Evolutionary conservation across 208 protist genomes (phyloP).

Genomic region (Trypanosoma lewisi): DNA sequence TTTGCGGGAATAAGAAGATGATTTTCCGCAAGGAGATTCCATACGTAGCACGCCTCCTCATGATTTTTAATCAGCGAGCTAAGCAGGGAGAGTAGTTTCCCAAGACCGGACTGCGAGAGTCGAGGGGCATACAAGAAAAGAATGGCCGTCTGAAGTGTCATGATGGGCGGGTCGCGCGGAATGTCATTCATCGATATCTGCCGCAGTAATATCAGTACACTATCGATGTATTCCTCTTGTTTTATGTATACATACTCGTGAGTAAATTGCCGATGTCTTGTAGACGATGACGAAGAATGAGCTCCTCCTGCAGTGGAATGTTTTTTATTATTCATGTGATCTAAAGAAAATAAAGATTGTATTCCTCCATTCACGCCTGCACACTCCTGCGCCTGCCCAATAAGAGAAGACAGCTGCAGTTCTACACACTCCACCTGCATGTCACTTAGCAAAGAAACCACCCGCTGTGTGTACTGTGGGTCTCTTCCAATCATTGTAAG

Average conservation of each 20-base stretch:
- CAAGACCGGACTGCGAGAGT: slow-evolving; percentile 60
- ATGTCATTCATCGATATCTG: slow-evolving; percentile 62
- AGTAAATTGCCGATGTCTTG: slow-evolving; percentile 60
- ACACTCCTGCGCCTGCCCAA: slow-evolving; percentile 73
- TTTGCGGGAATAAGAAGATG: slow-evolving; percentile 34
- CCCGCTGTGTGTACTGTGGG: slow-evolving; percentile 70
- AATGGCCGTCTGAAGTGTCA: slow-evolving; percentile 53
- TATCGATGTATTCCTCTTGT: slow-evolving; percentile 61
- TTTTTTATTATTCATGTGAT: not conserved
- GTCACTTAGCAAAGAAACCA: slow-evolving; percentile 59
- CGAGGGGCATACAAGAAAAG: slow-evolving; percentile 61
- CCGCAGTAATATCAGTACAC: slow-evolving; percentile 76
- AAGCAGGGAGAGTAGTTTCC: slow-evolving; percentile 73
- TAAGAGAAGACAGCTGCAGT: slow-evolving; percentile 72
- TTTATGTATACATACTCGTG: slow-evolving; percentile 46
- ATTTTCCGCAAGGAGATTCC: slow-evolving; percentile 56
- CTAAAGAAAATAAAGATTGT: slow-evolving; percentile 12
- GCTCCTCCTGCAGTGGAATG: not conserved
- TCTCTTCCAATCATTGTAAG: slow-evolving; percentile 85
- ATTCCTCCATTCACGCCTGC: slow-evolving; percentile 38
- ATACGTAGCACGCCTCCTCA: slow-evolving; percentile 58
- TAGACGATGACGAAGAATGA: too few species aligned
- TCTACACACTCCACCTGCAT: slow-evolving; percentile 70
- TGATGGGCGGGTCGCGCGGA: slow-evolving; percentile 39
- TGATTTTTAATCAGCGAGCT: slow-evolving; percentile 57